Evolutionary conservation across 2,329 filamentous ascomycete species (phyloP).

Genomic region (Phyllosticta capitalensis): DNA sequence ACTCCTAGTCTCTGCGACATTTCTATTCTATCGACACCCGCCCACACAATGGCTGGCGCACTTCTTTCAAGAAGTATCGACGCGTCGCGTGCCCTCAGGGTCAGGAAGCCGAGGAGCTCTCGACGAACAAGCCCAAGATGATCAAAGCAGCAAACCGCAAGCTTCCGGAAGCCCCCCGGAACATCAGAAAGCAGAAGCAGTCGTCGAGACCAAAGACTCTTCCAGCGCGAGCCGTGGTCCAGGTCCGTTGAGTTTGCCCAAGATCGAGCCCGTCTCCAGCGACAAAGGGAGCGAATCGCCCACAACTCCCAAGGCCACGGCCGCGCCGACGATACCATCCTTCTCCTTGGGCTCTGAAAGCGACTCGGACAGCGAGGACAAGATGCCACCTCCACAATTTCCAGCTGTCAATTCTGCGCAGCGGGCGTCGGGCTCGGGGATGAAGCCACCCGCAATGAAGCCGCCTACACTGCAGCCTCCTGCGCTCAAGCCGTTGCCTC

Average conservation of each 20-base stretch:
- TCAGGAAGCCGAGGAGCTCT: not conserved
- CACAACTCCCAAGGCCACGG: conserved; percentile 10
- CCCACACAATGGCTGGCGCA: conserved; percentile 23
- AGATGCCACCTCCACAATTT: conserved; percentile 33
- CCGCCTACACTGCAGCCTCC: not conserved
- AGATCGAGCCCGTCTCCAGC: conserved; percentile 1
- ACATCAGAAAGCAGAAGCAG: not conserved
- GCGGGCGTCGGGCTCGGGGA: conserved; percentile 24
- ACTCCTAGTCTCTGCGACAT: conserved; percentile 27
- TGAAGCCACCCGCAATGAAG: not conserved
- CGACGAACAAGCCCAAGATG: not conserved
- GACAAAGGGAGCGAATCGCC: conserved; percentile 2
- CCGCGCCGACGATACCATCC: conserved; percentile 14
- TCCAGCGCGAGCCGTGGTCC: not conserved
- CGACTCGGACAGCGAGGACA: conserved; percentile 25
- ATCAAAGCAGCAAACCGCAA: not conserved
- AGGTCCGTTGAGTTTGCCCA: not conserved
- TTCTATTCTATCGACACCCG: conserved; percentile 27
- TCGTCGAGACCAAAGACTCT: not conserved
- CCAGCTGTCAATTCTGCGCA: conserved; percentile 39
- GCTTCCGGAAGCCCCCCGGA: not conserved
- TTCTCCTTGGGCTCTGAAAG: conserved; percentile 29
- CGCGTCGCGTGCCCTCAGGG: not conserved
- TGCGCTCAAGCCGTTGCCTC: conserved; percentile 4
- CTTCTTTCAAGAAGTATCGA: not conserved